A percentile compares a stretch with the other conserved stretches of the same genome.
Conservation (phyloP, 345 rosid species). For the Eucalyptus fibrosa region DNA sequence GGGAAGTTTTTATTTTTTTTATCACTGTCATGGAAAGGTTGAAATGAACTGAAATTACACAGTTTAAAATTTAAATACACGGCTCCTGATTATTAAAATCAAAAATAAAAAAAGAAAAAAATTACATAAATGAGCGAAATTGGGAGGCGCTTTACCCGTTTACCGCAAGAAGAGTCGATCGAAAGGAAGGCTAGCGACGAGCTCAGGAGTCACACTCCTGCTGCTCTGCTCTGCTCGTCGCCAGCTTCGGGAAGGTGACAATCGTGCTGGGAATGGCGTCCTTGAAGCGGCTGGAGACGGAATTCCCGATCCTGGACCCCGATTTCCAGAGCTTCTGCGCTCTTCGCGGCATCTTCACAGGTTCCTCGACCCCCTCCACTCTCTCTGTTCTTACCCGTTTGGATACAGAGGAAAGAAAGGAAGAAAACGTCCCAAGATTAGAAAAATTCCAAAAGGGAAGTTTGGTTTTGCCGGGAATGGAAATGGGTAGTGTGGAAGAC, state of each 20-base stretch:
- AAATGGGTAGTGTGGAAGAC: neutral
- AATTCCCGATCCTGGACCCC: conserved; percentile 34
- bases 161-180: neutral
- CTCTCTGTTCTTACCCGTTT: neutral
- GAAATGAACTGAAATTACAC: neutral
- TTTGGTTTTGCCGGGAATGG: neutral
- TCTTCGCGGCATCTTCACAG: conserved; percentile 44
- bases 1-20: neutral
- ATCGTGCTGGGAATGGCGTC: conserved; percentile 30
- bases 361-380: neutral
- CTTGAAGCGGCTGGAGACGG: conserved; percentile 31
- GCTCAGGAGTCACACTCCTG: neutral
- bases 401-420: neutral
- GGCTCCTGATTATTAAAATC: neutral
- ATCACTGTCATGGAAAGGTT: too few relatives aligned
- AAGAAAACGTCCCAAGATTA: neutral
- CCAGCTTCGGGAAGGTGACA: neutral
- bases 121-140: neutral
- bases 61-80: neutral
- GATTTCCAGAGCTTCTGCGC: conserved; percentile 51
- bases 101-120: too few relatives aligned
- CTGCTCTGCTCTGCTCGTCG: neutral
- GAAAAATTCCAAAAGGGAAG: neutral
- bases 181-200: neutral
- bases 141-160: neutral